Evolutionary conservation across 768 basidiomycete genomes (phyloP), one percentile per base, ranked within the genome.

Genomic region (Hebeloma cylindrosporum): DNA sequence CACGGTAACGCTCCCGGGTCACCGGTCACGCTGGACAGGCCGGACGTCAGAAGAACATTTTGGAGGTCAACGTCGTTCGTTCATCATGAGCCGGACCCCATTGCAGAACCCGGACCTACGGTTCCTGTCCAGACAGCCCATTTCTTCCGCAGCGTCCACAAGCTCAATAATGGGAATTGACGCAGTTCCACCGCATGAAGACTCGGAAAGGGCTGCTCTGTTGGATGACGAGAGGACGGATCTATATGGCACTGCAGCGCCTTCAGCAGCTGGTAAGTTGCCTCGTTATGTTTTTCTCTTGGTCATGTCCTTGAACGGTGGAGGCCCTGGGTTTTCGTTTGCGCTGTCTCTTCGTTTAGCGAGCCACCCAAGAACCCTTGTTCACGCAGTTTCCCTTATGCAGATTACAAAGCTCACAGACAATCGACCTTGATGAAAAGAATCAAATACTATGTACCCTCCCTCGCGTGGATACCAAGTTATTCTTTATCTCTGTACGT

Each of bases 371-470:
- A 3, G 11, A 33, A 18, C 14, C 21, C 5, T 21, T 43, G n/a
- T n/a, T n/a, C n/a, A n/a, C 23, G 22, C 17, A 21, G 21, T 26
- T 30, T 35, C 7, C 42, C 39, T 5, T 8, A 30, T 33, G 16
- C 34, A 13, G 40, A 36, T 16, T 26, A 47, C 40, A 45, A 26
- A 14, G 10, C 29, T 38, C 59, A 53, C 32, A 52, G 43, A 34
- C 44, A 60, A 17, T 66, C 68, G 0, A 71, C 57, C 36, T 60
- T 77, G 18, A 51, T 58, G 28, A 81, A 78, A 51, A 70, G 74
- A 56, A 59, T 83, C 23, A 75, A 73, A 53, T 92, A 92, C 59
- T 92, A 92, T 49, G 71, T 92, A 41, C 89, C 89, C 2, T 85
- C 84, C 1, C 75, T 75, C 7, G 70, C 76, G 22, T 93, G 89